Base-by-base conservation (phyloP, 345 rosid genomes). In the Gossypium turneri region DNA sequence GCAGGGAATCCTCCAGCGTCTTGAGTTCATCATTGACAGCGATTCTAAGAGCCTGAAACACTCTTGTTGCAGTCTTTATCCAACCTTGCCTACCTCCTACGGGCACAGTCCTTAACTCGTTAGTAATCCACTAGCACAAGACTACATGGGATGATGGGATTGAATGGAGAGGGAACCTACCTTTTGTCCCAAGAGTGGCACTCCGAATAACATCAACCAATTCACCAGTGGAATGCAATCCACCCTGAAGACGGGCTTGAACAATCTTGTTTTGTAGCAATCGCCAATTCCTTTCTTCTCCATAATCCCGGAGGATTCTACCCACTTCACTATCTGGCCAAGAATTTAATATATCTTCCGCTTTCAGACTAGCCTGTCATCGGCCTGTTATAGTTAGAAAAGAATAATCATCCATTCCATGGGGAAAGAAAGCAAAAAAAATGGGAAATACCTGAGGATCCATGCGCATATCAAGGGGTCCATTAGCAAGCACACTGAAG, bases 401-500 rank as follows among this genome's bases (percentile, higher is more conserved):
- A 56, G 60, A 50, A 22, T 22, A 64, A 9, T 4, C 12, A 57
- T 9, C 12, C 25, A 20, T 3, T 34, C 1, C 41, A 8, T 0
- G 25, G 3, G 29, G 22, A 48, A 25, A 5, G 10, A 25, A 34
- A 10, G 43, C 7, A 68, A 68, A 24, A 34, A 34, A 34, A 5
- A 1, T 0, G 41, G 41, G 41, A 34, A 34, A 34, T 71, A 92
- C 98, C 90, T 86, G 91, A 75, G 97, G 94, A 85, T 94, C 97
- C 95, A 94, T 94, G 2, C 97, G 86, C 98, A 94, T 94, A 67
- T 94, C 98, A 79, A 94, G 98, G 77, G 98, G 98, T 52, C 98
- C 97, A 51, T 90, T 76, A 48, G 81, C 85, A 76, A 90, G 92
- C 44, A 90, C 87, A 45, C 97, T 88, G 84, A 94, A 94, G 62